A percentile compares a stretch with the other conserved stretches of the same genome.
phyloP scores from a whole-genome alignment of 805 yeast genomes.

The Ogataea nitratoaversa region DNA sequence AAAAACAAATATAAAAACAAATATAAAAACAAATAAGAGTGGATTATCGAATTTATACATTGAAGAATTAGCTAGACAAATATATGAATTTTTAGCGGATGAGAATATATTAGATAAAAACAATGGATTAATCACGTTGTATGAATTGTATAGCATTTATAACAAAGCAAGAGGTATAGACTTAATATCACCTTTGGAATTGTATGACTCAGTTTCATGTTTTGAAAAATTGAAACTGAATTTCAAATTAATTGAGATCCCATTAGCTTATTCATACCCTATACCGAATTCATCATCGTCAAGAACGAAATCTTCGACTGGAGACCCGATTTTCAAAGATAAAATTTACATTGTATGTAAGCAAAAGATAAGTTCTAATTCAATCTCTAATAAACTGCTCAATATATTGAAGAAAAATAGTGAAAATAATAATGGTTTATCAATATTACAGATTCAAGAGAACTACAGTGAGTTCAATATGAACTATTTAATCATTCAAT shows the following conservation, averaged over 20 bases:
- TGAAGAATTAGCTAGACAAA: conserved; percentile 72
- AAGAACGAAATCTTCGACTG: conserved; percentile 31
- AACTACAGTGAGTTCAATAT: conserved; percentile 20
- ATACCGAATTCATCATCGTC: conserved; percentile 16
- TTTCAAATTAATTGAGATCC: conserved; percentile 38
- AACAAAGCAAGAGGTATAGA: conserved; percentile 64
- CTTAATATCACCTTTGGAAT: conserved; percentile 65
- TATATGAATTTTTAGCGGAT: conserved; percentile 63
- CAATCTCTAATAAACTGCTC: conserved; percentile 22
- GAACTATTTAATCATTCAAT: conserved; percentile 27
- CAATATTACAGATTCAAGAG: conserved; percentile 27
- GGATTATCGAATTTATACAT: conserved; percentile 27
- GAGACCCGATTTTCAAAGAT: conserved; percentile 20
- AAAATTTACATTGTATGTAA: conserved; percentile 24
- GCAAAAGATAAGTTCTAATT: conserved; percentile 16
- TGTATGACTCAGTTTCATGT: conserved; percentile 54
- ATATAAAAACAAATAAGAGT: conserved; percentile 5
- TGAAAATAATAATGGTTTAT: conserved; percentile 19
- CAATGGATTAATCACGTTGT: conserved; percentile 57
- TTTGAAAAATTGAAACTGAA: conserved; percentile 44
- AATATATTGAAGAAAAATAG: conserved; percentile 10
- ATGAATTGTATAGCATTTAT: conserved; percentile 60
- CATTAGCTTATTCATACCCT: conserved; percentile 35
- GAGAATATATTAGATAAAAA: conserved; percentile 41
- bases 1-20: conserved; percentile 8